Base-by-base conservation (phyloP, 2,329 filamentous ascomycete genomes). In the Calonectria crousiana region DNA sequence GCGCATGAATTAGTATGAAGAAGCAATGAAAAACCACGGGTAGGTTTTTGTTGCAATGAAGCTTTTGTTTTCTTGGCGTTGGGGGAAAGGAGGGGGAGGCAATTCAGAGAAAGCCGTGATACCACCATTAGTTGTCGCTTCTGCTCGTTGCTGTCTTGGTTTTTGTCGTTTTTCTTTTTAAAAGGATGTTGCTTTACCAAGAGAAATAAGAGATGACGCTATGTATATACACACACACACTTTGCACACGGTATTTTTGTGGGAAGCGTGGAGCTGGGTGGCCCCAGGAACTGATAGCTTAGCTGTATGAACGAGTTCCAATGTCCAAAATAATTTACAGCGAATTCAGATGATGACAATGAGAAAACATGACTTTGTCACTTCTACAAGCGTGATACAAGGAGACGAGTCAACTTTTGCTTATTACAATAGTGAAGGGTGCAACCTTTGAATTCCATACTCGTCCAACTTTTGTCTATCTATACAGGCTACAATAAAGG, bases 381-480 rank as follows among this genome's bases (percentile, higher is more conserved):
- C 11, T 10, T n/a, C 18, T n/a, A 16, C 41, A n/a, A 6, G 20
- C 6, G 20, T 47, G 20, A 10, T 47, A 5, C 20, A 23, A 9
- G 6, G 18, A 47, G 3, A 11, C n/a, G 41, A n/a, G 8, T 4
- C 1, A n/a, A 47, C 1, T 47, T n/a, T n/a, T 65, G 26, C 60
- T 32, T n/a, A 68, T 44, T 56, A 47, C 30, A 32, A 32, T 32
- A 32, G 30, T 64, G 53, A 36, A 52, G 32, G 36, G 51, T 51
- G 18, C 60, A 78, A 62, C 53, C 66, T 56, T 20, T 69, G 38
- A 67, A 72, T 67, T 44, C 51, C 65, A 72, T 20, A 66, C 47
- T 72, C 34, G 28, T 62, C 56, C 67, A 72, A 69, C 67, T 78
- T 80, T 80, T 80, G 65, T 79, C 72, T 78, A 79, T 73, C 47